A percentile compares a stretch with the other conserved stretches of the same genome.
phyloP scores from a whole-genome alignment of 352 stramenopile genomes.

The Pythium diclinum region DNA sequence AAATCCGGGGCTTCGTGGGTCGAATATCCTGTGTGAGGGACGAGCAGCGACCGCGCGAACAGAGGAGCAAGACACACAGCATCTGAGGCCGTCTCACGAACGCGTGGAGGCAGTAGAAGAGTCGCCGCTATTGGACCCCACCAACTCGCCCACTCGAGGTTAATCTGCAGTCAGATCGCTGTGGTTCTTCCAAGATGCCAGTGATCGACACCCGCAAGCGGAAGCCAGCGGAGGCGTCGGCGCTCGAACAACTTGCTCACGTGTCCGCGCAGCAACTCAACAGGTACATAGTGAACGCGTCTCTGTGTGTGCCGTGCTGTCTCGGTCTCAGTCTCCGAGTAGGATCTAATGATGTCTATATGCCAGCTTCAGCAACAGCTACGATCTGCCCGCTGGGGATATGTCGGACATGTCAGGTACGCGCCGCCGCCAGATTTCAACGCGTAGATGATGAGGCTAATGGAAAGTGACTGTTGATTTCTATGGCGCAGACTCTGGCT shows the following conservation, averaged over 20 bases:
- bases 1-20: not conserved
- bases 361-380: slow-evolving; percentile 2
- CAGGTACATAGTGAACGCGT: slow-evolving; percentile 7
- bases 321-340: not conserved
- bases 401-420: slow-evolving; percentile 14
- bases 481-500: slow-evolving; percentile 12
- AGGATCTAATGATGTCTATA: not conserved
- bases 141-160: not conserved
- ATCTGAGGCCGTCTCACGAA: not conserved
- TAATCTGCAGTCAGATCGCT: not conserved
- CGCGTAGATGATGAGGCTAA: not conserved
- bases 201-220: slow-evolving; percentile 31
- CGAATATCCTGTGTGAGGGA: not conserved
- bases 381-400: not conserved
- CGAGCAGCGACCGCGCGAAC: not conserved
- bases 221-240: slow-evolving; percentile 14
- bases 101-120: not conserved
- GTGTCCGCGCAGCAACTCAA: slow-evolving; percentile 20
- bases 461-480: not conserved
- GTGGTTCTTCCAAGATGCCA: slow-evolving; percentile 12
- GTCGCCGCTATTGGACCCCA: not conserved
- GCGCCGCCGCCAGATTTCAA: not conserved
- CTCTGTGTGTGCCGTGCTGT: not conserved
- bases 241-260: slow-evolving; percentile 19
- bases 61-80: not conserved